Conservation (phyloP, 805 yeast species). For the Nakazawaea ambrosiae region DNA sequence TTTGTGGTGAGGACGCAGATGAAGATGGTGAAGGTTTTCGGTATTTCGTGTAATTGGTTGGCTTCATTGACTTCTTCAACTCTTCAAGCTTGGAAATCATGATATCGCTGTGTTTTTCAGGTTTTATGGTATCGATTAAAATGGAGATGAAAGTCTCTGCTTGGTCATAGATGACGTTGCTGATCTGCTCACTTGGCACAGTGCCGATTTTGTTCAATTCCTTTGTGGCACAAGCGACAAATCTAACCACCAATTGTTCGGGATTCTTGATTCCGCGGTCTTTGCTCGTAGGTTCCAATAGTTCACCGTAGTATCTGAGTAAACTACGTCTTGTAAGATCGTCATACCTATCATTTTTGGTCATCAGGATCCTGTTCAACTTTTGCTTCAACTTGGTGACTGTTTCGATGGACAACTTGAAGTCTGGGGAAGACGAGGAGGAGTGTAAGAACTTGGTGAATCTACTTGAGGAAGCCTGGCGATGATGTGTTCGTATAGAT, state of each 20-base stretch:
- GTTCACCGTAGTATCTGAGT: slow-evolving; percentile 55
- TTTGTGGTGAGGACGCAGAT: neutral
- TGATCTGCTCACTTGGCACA: slow-evolving; percentile 16
- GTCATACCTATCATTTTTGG: slow-evolving; percentile 28
- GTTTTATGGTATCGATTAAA: slow-evolving; percentile 28
- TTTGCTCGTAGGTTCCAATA: slow-evolving; percentile 34
- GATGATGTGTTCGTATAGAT: neutral
- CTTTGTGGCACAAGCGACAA: slow-evolving; percentile 45
- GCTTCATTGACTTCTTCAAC: slow-evolving; percentile 25
- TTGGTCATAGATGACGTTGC: slow-evolving; percentile 18
- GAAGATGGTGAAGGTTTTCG: too few species aligned
- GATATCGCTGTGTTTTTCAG: slow-evolving; percentile 30
- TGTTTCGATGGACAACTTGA: slow-evolving; percentile 27
- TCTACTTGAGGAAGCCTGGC: neutral
- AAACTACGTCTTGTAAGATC: slow-evolving; percentile 50
- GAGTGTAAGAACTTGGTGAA: neutral
- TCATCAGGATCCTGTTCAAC: slow-evolving; percentile 40
- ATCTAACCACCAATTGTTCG: slow-evolving; percentile 44
- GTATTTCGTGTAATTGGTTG: slow-evolving; percentile 20
- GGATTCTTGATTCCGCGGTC: slow-evolving; percentile 29
- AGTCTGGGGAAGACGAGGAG: slow-evolving; percentile 20
- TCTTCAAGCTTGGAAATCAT: slow-evolving; percentile 36
- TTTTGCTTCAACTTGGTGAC: slow-evolving; percentile 31
- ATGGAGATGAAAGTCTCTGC: slow-evolving; percentile 25
- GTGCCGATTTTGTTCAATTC: slow-evolving; percentile 36